These are phyloP conservation scores for Cenococcum geophilum DNA, from an alignment of 495 filamentous ascomycete species.

Conservation along the genomic window DNA sequence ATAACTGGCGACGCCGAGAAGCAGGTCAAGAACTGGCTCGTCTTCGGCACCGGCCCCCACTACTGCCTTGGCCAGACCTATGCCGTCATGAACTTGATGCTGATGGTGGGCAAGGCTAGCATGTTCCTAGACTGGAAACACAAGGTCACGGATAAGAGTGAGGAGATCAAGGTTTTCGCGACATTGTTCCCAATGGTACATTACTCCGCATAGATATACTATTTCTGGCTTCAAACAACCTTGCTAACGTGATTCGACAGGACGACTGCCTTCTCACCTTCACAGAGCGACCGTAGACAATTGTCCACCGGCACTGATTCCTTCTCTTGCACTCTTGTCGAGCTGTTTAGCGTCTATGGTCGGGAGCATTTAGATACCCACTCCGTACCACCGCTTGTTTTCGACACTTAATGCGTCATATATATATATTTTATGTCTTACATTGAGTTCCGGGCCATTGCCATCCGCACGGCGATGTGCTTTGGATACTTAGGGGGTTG, in stretches of 20 bases:
- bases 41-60: constrained; percentile 94
- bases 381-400: too few species aligned
- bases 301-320: background rate
- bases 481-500: too few species aligned
- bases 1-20: constrained; percentile 84
- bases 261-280: constrained; percentile 36
- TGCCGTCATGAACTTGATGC: constrained; percentile 80
- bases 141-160: constrained; percentile 67
- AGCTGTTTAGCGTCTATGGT: too few species aligned
- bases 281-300: constrained; percentile 17
- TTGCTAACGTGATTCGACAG: constrained; percentile 19
- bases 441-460: too few species aligned
- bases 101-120: constrained; percentile 92
- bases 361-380: too few species aligned
- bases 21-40: constrained; percentile 92
- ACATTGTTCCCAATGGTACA: constrained; percentile 91
- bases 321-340: background rate
- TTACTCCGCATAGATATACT: too few species aligned
- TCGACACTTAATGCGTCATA: too few species aligned
- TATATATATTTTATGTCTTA: too few species aligned
- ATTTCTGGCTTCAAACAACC: too few species aligned
- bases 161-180: constrained; percentile 97
- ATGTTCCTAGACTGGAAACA: constrained; percentile 89
- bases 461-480: too few species aligned
- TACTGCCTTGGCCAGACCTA: constrained; percentile 96